Base-by-base conservation (phyloP, 202 grass and related monocot species). In the Hordeum pubiflorum region DNA sequence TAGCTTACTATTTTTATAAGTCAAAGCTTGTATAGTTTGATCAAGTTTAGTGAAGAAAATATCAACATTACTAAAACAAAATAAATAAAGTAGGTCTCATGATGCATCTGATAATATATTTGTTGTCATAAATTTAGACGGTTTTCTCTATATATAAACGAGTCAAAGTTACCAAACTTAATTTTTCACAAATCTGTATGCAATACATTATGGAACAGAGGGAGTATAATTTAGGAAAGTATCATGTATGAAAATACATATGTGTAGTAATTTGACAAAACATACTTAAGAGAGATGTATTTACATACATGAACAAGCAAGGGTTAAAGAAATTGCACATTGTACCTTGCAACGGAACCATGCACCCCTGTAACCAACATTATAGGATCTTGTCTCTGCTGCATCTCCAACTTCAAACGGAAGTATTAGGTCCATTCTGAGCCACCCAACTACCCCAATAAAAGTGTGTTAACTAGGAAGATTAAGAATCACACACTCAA, bases 311-410 rank as follows among this genome's bases (percentile, higher is more conserved):
- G 20, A 75, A 84, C 3, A 43, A 26, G 39, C 6, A 75, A 55
- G 17, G 59, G 22, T 48, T 41, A 4, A 58, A 77, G 3, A 62
- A 10, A 48, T 69, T 38, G 69, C 55, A 12, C 26, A 62, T 11
- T 43, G 14, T 71, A 89, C 87, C 87, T 89, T 89, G 72, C 77
- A 84, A 69, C 81, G 70, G 23, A 89, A 89, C 82, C 87, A 89
- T 85, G 87, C 82, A 64, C 87, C 81, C 57, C 70, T 81, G 6
- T 26, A 88, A 75, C 86, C 87, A 10, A 14, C 27, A 76, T 15
- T 3, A 54, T 85, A 89, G 31, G 77, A 77, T 58, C 76, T 89
- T 72, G 56, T 52, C 64, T 89, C 87, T 14, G 8, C 9, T 10
- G 6, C 32, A 34, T 72, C 87, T 77, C 87, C 87, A 76, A 60